These are phyloP conservation scores for Tetrahymena malaccensis DNA, from an alignment of 73 alveolate genomes.

Conservation along the genomic window DNA sequence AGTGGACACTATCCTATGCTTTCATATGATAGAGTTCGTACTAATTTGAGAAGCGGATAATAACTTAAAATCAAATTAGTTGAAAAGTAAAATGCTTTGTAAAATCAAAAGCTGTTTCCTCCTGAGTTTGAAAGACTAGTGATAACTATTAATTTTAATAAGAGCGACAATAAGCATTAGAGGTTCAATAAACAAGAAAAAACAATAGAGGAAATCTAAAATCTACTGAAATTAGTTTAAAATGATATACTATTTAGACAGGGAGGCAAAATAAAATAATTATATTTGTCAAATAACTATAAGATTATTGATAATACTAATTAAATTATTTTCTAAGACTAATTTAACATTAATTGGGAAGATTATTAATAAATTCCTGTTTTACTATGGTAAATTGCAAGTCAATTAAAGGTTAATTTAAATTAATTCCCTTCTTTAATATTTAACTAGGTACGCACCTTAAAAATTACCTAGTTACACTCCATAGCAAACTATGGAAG, in stretches of 20 bases:
- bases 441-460: not conserved
- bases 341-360: not conserved
- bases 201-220: not conserved
- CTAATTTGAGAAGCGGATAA: conserved; percentile 20
- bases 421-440: not conserved
- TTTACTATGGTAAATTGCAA: not conserved
- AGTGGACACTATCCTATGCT: conserved; percentile 75
- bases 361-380: not conserved
- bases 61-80: not conserved
- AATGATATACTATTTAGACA: not conserved
- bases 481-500: not conserved
- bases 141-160: not conserved
- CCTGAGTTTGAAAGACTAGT: not conserved
- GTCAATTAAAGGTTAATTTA: not conserved
- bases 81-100: not conserved
- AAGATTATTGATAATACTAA: not conserved
- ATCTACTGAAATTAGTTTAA: not conserved
- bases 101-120: not conserved
- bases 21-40: conserved; percentile 75
- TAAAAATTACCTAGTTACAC: not conserved
- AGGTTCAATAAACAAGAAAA: not conserved
- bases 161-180: not conserved
- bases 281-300: not conserved
- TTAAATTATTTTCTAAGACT: not conserved
- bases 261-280: not conserved